A percentile compares a stretch with the other conserved stretches of the same genome.
phyloP scores from a whole-genome alignment of 345 rosid species.

The Microthlaspi erraticum region DNA sequence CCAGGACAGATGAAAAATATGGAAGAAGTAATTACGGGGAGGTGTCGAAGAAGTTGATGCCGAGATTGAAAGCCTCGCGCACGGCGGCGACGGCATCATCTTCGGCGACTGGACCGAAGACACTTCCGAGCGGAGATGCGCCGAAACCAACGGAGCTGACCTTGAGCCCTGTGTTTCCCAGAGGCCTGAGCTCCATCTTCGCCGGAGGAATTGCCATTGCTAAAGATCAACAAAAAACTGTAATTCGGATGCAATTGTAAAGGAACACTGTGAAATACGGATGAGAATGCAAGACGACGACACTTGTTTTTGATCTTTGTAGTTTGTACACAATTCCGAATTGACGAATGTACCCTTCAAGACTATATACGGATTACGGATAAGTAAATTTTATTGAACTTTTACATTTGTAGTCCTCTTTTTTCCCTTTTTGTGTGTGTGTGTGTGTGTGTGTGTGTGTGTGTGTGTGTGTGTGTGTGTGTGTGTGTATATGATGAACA shows the following conservation, averaged over 20 bases:
- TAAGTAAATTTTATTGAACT: too few species aligned
- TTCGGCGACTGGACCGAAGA: constrained; percentile 86
- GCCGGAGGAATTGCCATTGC: constrained; percentile 37
- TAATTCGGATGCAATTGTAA: not conserved
- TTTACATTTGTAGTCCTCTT: too few species aligned
- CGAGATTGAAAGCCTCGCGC: constrained; percentile 74
- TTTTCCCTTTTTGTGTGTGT: too few species aligned
- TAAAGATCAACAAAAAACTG: constrained; percentile 4
- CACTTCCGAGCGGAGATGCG: constrained; percentile 86
- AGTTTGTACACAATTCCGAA: too few species aligned
- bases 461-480: too few species aligned
- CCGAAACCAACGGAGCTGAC: constrained; percentile 89
- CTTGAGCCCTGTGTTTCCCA: constrained; percentile 73
- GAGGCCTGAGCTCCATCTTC: constrained; percentile 61
- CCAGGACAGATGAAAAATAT: not conserved
- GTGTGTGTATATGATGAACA: too few species aligned
- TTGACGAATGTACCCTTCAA: constrained; percentile 1
- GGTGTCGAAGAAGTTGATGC: constrained; percentile 98
- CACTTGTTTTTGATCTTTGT: not conserved
- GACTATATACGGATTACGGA: too few species aligned
- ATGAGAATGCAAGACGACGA: constrained; percentile 16
- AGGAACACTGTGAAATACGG: not conserved
- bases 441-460: too few species aligned
- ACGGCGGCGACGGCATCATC: constrained; percentile 81
- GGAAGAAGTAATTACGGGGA: constrained; percentile 68